Evolutionary conservation across 768 basidiomycete species (phyloP).

Genomic region (Peribolospora kevripleyi): DNA sequence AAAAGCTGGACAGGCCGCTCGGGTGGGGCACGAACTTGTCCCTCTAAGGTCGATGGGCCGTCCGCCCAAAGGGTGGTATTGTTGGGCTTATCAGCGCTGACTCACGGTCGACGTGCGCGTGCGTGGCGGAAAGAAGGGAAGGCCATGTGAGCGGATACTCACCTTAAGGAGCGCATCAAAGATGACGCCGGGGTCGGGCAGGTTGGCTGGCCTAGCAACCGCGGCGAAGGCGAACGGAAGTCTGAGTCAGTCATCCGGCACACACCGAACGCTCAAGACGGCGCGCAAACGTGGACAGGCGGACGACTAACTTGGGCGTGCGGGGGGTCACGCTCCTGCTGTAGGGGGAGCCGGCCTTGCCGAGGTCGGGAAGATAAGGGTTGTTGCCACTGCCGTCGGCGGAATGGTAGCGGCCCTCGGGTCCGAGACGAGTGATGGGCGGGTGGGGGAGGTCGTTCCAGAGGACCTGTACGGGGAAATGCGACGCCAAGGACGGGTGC

Average conservation of each 20-base stretch:
- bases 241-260: neutral
- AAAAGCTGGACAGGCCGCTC: conserved; percentile 43
- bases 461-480: neutral
- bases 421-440: conserved; percentile 34
- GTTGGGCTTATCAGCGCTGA: neutral
- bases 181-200: conserved; percentile 33
- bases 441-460: conserved; percentile 53
- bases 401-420: conserved; percentile 32
- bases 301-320: neutral
- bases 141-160: neutral
- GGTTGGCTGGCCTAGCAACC: conserved; percentile 14
- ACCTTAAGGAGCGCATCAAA: conserved; percentile 42
- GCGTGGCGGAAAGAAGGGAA: too few relatives aligned
- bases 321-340: conserved; percentile 35
- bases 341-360: conserved; percentile 54
- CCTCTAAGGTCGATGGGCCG: conserved; percentile 22
- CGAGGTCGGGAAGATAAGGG: conserved; percentile 39
- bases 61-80: neutral
- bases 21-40: conserved; percentile 32
- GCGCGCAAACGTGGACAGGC: neutral
- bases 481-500: neutral
- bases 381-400: conserved; percentile 66
- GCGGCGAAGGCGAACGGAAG: neutral
- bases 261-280: neutral
- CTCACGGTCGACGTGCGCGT: too few relatives aligned